phyloP scores from a whole-genome alignment of 768 basidiomycete genomes.

The Amanita rimosa region DNA sequence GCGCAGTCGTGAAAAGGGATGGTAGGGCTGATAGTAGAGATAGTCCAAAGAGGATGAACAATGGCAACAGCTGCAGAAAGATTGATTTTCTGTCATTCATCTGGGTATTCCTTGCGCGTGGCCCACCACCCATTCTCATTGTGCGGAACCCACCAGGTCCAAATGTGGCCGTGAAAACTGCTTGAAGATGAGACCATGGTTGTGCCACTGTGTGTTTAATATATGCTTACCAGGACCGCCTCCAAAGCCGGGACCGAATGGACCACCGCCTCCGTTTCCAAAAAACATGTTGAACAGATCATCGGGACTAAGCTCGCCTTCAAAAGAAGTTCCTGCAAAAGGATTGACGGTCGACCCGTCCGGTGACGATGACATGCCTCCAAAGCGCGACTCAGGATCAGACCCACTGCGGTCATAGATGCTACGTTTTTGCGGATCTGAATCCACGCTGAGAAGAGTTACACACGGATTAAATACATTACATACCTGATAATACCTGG shows the following conservation, averaged over 20 bases:
- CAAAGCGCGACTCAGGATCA: conserved; percentile 79
- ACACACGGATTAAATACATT: neutral
- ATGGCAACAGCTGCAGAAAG: conserved; percentile 70
- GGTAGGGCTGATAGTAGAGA: conserved; percentile 78
- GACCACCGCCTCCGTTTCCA: conserved; percentile 63
- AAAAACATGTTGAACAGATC: conserved; percentile 99
- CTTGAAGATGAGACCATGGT: conserved; percentile 4
- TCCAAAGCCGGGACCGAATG: conserved; percentile 37
- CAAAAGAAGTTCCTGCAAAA: conserved; percentile 47
- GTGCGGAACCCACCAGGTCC: conserved; percentile 78
- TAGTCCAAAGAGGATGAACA: conserved; percentile 76
- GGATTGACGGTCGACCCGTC: conserved; percentile 38
- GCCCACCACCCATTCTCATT: conserved; percentile 41
- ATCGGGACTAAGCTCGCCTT: conserved; percentile 87
- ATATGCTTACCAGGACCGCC: conserved; percentile 37
- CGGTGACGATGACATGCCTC: conserved; percentile 51
- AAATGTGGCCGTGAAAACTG: conserved; percentile 71
- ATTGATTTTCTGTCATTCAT: conserved; percentile 45
- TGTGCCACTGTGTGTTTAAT: neutral
- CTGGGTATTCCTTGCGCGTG: conserved; percentile 19
- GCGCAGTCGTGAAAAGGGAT: conserved; percentile 52
- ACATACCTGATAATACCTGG: conserved; percentile 76
- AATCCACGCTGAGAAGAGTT: conserved; percentile 2
- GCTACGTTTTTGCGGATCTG: conserved; percentile 84
- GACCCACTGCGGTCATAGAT: conserved; percentile 74